Evolutionary conservation across 768 basidiomycete genomes (phyloP), one percentile per base, ranked within the genome.

Genomic region (Lactarius tabidus): DNA sequence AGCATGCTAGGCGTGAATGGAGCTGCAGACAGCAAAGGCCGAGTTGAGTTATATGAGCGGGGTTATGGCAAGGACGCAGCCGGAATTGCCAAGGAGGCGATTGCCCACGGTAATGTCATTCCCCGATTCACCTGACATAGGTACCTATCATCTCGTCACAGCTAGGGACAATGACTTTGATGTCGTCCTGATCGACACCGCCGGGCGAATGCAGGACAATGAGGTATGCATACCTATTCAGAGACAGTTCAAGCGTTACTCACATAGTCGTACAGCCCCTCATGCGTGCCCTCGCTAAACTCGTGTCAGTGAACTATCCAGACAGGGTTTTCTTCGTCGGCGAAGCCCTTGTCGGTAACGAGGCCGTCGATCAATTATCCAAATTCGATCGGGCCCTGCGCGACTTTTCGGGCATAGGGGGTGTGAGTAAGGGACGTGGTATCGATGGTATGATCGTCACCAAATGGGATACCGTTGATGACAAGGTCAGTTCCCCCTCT

Each of bases 51-150:
- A 55, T 99, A 90, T 73, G 96, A 99, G 77, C 84, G 89, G 66
- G 97, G 97, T 2, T 99, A 99, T 74, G 97, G 97, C 2, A 98
- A 98, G 77, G 97, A 99, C 72, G 95, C 96, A n/a, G 96, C 97
- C 29, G 93, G 91, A 9, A 99, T 99, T 58, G 96, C 95, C 3
- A 94, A 87, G 75, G 96, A 99, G 74, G 96, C 97, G 29, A 92
- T 98, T 61, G 77, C 84, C 15, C 90, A 93, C 75, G 97, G 95
- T 93, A 71, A 58, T 84, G 73, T 9, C 23, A 41, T 26, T 41
- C 28, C 36, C 26, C 15, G 15, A 57, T 33, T 10, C 41, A 18
- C 23, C 38, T 15, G 28, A 33, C 43, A 3, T 17, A 23, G 15
- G 6, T 18, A 28, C 51, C 66, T 23, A 35, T 52, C 5, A 14